Evolutionary conservation across 495 filamentous ascomycete species (phyloP).

Genomic region (Aspergillus ostianus): DNA sequence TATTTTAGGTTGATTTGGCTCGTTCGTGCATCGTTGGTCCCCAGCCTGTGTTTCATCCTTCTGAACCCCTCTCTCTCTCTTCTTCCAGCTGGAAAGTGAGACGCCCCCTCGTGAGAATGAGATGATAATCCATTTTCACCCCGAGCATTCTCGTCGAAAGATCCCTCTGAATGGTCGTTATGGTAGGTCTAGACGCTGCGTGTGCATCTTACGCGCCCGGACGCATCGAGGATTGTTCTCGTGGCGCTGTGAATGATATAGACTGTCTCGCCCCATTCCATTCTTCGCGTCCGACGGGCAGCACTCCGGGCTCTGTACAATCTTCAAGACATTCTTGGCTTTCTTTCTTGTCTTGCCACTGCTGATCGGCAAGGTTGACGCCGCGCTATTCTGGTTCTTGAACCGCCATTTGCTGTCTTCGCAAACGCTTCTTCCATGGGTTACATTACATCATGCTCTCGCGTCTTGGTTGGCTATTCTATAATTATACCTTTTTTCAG

Average conservation of each 20-base stretch:
- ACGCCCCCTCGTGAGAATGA: too few relatives aligned
- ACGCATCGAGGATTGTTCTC: neutral
- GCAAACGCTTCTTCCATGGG: neutral
- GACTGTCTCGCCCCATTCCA: slow-evolving; percentile 2
- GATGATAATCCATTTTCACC: too few relatives aligned
- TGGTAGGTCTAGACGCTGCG: neutral
- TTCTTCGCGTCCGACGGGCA: neutral
- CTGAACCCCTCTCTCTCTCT: neutral
- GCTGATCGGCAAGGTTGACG: neutral
- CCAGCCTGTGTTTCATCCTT: slow-evolving; percentile 18
- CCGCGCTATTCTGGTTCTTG: neutral
- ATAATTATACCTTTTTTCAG: neutral
- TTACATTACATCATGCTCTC: neutral
- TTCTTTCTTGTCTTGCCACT: neutral
- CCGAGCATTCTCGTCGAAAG: neutral
- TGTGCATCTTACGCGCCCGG: neutral
- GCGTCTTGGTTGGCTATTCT: too few relatives aligned
- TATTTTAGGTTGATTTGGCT: neutral
- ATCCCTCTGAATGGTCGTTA: too few relatives aligned
- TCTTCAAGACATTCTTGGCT: slow-evolving; percentile 3
- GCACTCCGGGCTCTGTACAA: neutral
- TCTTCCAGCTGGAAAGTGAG: too few relatives aligned
- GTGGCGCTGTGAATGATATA: neutral
- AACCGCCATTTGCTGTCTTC: neutral
- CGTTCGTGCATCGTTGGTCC: slow-evolving; percentile 5